Evolutionary conservation across 2,329 filamentous ascomycete genomes (phyloP), one percentile per base, ranked within the genome.

Genomic region (Verticillium zaregamsianum): DNA sequence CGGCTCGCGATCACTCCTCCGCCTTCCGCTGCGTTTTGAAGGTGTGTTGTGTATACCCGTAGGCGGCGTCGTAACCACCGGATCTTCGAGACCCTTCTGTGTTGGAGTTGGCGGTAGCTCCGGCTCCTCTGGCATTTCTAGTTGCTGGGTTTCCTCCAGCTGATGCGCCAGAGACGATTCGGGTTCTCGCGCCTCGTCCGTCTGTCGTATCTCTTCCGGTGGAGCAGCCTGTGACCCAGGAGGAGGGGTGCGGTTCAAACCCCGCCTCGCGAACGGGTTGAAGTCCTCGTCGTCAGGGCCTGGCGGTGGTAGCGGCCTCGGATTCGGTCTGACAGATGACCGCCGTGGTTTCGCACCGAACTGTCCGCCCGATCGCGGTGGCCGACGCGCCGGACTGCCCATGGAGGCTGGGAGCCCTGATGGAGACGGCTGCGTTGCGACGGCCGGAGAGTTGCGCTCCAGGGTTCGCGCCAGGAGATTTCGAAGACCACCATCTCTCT

Each of bases 51-150:
- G 86, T 32, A 89, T 88, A 1, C 86, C 86, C 23, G 76, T 71
- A 1, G 85, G 83, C 8, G 84, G 84, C 3, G 82, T 83, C 54
- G 80, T 82, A 32, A 85, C 77, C 1, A 83, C 76, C 0, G 82
- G 79, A 62, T 88, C 85, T 2, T 76, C 74, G 14, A 81, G 72
- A 3, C 79, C 79, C 40, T 75, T 76, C 57, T 82, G 77, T 33
- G 79, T 78, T 1, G 82, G 81, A 0, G 84, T 84, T 0, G 85
- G 85, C 3, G 88, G 89, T 5, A 91, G 77, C 57, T 89, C 86
- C 1, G 87, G 87, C 67, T 90, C 86, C 17, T 67, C 45, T 25
- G 20, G 45, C 45, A 23, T 59, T 64, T 5, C 60, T 57, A 39
- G 17, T 20, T 52, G 45, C 1, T 23, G 45, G 17, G 6, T 1